Conservation (phyloP, 1,139 yeast species). For the Geotrichum europaeum region DNA sequence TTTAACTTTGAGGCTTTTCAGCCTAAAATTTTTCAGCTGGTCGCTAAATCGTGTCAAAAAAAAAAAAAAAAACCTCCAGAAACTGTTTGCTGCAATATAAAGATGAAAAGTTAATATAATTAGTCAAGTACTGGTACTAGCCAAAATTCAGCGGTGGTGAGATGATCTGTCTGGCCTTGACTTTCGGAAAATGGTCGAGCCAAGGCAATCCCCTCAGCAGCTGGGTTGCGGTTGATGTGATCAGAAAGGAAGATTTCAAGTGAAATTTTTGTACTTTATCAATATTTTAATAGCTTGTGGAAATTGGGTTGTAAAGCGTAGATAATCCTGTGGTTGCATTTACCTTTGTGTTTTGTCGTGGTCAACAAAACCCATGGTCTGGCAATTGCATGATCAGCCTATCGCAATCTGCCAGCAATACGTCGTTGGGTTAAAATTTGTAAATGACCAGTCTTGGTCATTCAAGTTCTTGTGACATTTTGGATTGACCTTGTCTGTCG, state of each 20-base stretch:
- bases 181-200: too few species aligned
- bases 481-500: neutral
- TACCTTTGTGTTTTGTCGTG: neutral
- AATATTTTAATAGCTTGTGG: too few species aligned
- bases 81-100: too few species aligned
- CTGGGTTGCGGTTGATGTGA: too few species aligned
- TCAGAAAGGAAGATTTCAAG: too few species aligned
- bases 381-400: neutral
- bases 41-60: neutral
- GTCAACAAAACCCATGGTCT: neutral
- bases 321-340: neutral
- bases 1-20: neutral
- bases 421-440: neutral
- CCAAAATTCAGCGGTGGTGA: too few species aligned
- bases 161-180: too few species aligned
- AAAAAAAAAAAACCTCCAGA: neutral
- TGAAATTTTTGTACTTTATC: too few species aligned
- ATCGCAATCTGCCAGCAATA: neutral
- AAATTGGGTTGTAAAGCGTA: neutral
- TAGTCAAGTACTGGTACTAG: too few species aligned
- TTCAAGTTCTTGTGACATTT: neutral
- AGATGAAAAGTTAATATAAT: too few species aligned
- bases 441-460: neutral
- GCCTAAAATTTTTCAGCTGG: neutral
- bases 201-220: too few species aligned